phyloP scores from a whole-genome alignment of 2,329 filamentous ascomycete species.

The Cladosporium sp. region DNA sequence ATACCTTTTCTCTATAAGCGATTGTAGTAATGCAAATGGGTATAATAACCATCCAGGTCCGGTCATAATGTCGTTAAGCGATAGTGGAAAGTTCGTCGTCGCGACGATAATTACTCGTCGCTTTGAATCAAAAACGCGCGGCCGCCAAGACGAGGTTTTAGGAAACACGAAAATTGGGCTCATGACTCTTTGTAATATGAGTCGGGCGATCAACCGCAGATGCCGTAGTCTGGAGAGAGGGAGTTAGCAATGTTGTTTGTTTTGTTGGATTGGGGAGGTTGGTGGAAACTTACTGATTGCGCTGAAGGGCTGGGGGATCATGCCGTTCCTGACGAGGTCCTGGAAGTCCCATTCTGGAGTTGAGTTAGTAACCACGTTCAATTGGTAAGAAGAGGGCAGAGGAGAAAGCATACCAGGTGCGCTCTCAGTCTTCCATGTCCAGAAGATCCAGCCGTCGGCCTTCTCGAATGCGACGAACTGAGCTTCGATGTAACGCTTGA shows the following conservation, averaged over 20 bases:
- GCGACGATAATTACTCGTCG: not conserved
- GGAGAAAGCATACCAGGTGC: slow-evolving; percentile 37
- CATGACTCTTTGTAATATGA: not conserved
- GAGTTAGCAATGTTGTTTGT: slow-evolving; percentile 10
- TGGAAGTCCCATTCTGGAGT: slow-evolving; percentile 51
- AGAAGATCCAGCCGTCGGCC: slow-evolving; percentile 53
- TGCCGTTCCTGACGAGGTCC: slow-evolving; percentile 44
- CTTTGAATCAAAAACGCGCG: not conserved
- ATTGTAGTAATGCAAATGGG: slow-evolving; percentile 12
- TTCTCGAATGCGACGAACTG: slow-evolving; percentile 53
- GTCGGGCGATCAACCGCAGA: slow-evolving; percentile 21
- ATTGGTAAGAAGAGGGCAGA: not conserved
- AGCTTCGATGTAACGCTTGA: slow-evolving; percentile 49
- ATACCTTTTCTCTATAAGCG: not conserved
- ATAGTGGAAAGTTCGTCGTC: not conserved
- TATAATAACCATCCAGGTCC: slow-evolving; percentile 5
- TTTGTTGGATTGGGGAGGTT: no score
- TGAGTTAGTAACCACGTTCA: not conserved
- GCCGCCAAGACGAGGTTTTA: slow-evolving; percentile 1
- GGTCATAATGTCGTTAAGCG: slow-evolving; percentile 16
- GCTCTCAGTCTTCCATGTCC: slow-evolving; percentile 54
- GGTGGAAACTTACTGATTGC: slow-evolving; percentile 28
- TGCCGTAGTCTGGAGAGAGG: slow-evolving; percentile 18
- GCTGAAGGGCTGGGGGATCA: slow-evolving; percentile 35
- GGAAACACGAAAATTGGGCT: slow-evolving; percentile 5